Evolutionary conservation across 2,329 filamentous ascomycete species (phyloP), one percentile per base, ranked within the genome.

Genomic region (Alternaria sp.): DNA sequence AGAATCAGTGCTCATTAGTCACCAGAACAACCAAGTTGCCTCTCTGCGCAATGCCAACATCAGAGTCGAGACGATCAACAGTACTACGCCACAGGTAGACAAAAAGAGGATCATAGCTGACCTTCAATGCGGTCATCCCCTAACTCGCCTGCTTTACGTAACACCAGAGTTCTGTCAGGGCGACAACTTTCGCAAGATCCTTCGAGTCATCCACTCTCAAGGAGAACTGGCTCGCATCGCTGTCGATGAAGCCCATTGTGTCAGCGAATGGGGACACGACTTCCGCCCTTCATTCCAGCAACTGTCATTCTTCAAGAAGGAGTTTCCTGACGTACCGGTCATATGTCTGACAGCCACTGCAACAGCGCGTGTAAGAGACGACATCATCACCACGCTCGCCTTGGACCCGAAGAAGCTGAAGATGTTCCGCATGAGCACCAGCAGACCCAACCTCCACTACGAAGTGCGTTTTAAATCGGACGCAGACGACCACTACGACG

Each of bases 191-290:
- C 91, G 94, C 43, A 87, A 89, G 63, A 88, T 90, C 52, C 83
- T 97, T 9, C 86, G 87, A 63, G 83, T 91, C 5, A 90, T 97
- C 13, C 84, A 97, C 75, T 83, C 88, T 62, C 93, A 97, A 78
- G 87, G 88, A 61, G 93, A 97, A 80, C 87, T 98, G n/a, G 90
- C 91, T 10, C 89, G 95, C 13, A 88, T 98, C 67, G 95, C 92
- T 51, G 90, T 98, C 61, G 95, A 98, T 75, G 95, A 98, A 81
- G 95, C 95, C 3, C 95, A 98, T 79, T 98, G 95, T 79, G 97
- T 98, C 70, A 97, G 93, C 23, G 94, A 97, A 89, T 97, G 95
- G 95, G 95, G 95, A 2, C 94, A 98, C 78, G 95, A 98, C 79
- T 98, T 98, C 77, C 91, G 95, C n/a, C 92, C 90, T 36, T 92